These are phyloP conservation scores for Heteromeles arbutifolia DNA, from an alignment of 306 rosid species.

Conservation along the genomic window DNA sequence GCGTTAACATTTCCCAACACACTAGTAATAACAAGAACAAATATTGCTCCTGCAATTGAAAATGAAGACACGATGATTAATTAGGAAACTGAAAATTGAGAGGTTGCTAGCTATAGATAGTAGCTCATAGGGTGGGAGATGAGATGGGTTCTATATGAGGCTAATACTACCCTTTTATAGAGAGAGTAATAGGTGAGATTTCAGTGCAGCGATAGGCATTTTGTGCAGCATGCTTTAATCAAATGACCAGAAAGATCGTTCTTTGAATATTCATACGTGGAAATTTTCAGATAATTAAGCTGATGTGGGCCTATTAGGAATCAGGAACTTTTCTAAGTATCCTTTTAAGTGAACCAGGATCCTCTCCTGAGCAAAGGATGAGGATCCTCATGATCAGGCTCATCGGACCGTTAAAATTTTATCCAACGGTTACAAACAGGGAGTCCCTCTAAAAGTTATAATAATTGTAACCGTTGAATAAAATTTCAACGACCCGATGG, in stretches of 20 bases:
- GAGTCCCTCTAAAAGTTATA: too few species aligned
- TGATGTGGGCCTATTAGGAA: not conserved
- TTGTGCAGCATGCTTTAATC: not conserved
- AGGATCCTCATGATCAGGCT: too few species aligned
- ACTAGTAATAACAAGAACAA: not conserved
- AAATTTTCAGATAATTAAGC: not conserved
- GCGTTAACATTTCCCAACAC: constrained; percentile 7
- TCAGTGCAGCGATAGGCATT: not conserved
- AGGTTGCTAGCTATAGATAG: not conserved
- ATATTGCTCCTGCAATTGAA: not conserved
- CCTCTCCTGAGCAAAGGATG: too few species aligned
- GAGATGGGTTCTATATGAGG: not conserved
- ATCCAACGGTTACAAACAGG: too few species aligned
- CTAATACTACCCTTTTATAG: not conserved
- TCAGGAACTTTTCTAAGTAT: not conserved
- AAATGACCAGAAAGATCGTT: not conserved
- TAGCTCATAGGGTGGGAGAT: not conserved
- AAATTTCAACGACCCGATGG: too few species aligned
- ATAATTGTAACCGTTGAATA: too few species aligned
- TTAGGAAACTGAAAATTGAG: not conserved
- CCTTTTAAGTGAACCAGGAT: not conserved
- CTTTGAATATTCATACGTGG: not conserved
- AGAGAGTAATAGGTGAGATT: not conserved
- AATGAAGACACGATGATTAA: not conserved
- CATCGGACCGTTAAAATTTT: too few species aligned